Evolutionary conservation across 2,329 filamentous ascomycete species (phyloP), one percentile per base, ranked within the genome.

Genomic region (Botrytis fragariae): DNA sequence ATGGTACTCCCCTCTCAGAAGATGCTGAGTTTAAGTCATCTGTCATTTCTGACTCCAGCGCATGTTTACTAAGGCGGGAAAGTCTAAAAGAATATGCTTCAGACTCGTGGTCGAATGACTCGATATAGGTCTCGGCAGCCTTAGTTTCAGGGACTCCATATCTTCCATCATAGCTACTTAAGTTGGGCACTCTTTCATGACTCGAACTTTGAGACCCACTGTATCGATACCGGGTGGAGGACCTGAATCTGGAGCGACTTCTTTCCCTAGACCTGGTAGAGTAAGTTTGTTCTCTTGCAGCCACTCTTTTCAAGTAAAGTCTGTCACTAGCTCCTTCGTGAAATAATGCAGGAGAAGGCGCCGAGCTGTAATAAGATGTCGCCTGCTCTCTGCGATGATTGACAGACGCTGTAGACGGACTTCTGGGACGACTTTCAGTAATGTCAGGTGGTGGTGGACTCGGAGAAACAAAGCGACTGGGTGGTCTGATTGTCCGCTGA

Each of bases 51-150:
- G 51, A 35, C 16, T 39, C 32, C 45, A 54, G 22, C 51, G 16
- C 37, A 54, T n/a, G n/a, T 39, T 39, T 54, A 29, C 54, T 12
- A 44, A 35, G 67, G 42, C 67, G 67, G n/a, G 67, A 69, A 44
- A 69, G 67, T 6, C 51, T 44, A 51, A 69, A 69, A 29, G 39
- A 60, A 60, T 69, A 69, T 14, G 51, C 57, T 18, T 44, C 67
- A 69, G n/a, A 39, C n/a, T 35, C 67, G 20, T 37, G 67, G 0
- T 59, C 22, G 10, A 51, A 44, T 25, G 9, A 44, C 32, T 39
- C 48, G 42, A 57, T 25, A 44, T 69, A 51, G 25, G 42, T 35
- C 44, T 42, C 67, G 14, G 32, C 45, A 16, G 25, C 32, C n/a
- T 29, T 44, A 39, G 16, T 60, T 51, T 25, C 51, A 12, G 8